phyloP scores from a whole-genome alignment of 2,329 filamentous ascomycete genomes.

The Chalaropsis ovoidea region DNA sequence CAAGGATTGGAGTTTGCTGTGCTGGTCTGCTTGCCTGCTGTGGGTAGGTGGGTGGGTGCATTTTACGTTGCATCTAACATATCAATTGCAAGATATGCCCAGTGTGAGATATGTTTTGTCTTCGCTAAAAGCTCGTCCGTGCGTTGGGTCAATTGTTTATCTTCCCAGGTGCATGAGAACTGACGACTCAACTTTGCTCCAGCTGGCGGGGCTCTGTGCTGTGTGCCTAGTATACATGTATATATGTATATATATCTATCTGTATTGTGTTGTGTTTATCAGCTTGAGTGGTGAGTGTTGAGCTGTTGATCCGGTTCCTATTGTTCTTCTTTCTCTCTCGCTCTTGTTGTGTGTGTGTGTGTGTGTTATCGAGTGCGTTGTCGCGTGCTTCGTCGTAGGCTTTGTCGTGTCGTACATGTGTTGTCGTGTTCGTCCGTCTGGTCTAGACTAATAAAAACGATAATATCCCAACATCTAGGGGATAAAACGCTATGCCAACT shows the following conservation, averaged over 20 bases:
- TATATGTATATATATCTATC: too few relatives aligned
- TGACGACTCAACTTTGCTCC: neutral
- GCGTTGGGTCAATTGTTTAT: neutral
- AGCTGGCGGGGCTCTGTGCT: neutral
- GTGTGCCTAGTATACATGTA: neutral
- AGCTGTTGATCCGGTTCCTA: too few relatives aligned
- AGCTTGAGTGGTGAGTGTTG: too few relatives aligned
- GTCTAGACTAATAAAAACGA: too few relatives aligned
- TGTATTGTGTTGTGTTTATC: too few relatives aligned
- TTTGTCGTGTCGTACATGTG: too few relatives aligned
- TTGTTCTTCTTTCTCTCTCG: neutral
- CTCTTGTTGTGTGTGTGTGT: neutral
- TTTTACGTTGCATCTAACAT: neutral
- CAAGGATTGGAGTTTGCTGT: neutral
- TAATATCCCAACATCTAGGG: too few relatives aligned
- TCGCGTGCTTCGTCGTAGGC: too few relatives aligned
- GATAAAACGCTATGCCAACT: too few relatives aligned
- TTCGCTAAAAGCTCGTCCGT: conserved; percentile 9
- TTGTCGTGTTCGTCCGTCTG: too few relatives aligned
- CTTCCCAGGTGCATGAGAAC: neutral
- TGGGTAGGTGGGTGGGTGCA: neutral
- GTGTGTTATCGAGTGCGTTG: too few relatives aligned
- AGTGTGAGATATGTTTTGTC: conserved; percentile 5
- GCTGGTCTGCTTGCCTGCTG: too few relatives aligned
- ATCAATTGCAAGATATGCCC: conserved; percentile 4